These are phyloP conservation scores for Colletotrichum nymphaeae DNA, from an alignment of 2,329 filamentous ascomycete species.

Conservation along the genomic window DNA sequence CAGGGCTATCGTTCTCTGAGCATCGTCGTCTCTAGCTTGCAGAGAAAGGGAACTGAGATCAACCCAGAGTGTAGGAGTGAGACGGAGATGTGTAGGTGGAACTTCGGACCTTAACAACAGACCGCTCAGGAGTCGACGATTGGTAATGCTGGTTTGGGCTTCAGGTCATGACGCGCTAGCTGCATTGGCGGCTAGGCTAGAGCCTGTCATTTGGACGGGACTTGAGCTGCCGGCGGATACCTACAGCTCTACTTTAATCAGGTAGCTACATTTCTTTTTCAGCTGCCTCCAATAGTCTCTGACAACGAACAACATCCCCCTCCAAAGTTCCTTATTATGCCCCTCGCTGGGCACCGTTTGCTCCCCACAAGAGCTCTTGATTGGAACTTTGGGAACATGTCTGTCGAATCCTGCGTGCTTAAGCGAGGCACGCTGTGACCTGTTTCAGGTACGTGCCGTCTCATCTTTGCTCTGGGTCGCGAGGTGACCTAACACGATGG, in stretches of 20 bases:
- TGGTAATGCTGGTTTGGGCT: slow-evolving; percentile 7
- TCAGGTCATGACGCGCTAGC: slow-evolving; percentile 23
- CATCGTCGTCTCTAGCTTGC: slow-evolving; percentile 5
- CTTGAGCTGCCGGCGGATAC: not conserved
- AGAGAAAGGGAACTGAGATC: not conserved
- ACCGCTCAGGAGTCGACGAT: slow-evolving; percentile 5
- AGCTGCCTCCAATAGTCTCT: not conserved
- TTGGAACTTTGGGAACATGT: not conserved
- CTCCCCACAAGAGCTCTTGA: not conserved
- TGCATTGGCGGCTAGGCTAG: not conserved
- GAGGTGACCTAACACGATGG: not conserved
- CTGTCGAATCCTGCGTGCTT: not conserved
- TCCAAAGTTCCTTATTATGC: not conserved
- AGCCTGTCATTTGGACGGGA: slow-evolving; percentile 1
- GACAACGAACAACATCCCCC: not conserved
- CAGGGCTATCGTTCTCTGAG: not conserved
- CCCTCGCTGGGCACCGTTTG: not conserved
- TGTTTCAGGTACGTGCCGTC: slow-evolving; percentile 33
- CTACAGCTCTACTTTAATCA: not conserved
- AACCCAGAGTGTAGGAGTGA: not conserved
- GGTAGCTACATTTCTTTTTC: not conserved
- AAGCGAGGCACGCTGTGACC: slow-evolving; percentile 27
- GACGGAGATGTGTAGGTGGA: slow-evolving; percentile 13
- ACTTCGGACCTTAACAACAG: not conserved
- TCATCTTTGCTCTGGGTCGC: not conserved